A percentile compares a stretch with the other conserved stretches of the same genome.
Conservation (phyloP, 805 yeast species). For the Hanseniaspora pseudoguilliermondii region DNA sequence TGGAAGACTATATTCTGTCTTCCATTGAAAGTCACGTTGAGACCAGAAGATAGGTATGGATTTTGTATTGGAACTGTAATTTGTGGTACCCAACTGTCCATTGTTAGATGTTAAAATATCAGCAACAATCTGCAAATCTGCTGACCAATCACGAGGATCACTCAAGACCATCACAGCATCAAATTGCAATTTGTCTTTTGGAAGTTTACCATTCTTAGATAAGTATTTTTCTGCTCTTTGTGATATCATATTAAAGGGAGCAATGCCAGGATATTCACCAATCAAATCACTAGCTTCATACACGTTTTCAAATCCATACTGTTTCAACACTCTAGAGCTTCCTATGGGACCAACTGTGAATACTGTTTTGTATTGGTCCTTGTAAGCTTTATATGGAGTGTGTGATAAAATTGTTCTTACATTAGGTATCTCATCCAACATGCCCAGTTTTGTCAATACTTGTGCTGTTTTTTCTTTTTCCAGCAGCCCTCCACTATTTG, state of each 20-base stretch:
- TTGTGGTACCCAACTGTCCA: slow-evolving; percentile 52
- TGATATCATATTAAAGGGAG: slow-evolving; percentile 38
- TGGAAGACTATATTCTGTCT: slow-evolving; percentile 64
- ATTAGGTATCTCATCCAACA: slow-evolving; percentile 32
- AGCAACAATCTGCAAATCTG: slow-evolving; percentile 65
- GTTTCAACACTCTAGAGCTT: slow-evolving; percentile 59
- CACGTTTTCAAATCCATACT: slow-evolving; percentile 68
- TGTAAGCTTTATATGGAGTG: slow-evolving; percentile 64
- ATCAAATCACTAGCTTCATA: slow-evolving; percentile 63
- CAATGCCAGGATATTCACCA: slow-evolving; percentile 40
- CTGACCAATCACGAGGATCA: slow-evolving; percentile 80
- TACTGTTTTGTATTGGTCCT: slow-evolving; percentile 44
- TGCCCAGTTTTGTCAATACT: slow-evolving; percentile 27
- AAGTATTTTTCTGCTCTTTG: background rate
- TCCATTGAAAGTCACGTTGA: slow-evolving; percentile 77
- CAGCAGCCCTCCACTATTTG: slow-evolving; percentile 79
- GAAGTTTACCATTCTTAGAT: slow-evolving; percentile 19
- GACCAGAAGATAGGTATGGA: slow-evolving; percentile 64
- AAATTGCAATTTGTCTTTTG: slow-evolving; percentile 38
- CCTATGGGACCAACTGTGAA: slow-evolving; percentile 72
- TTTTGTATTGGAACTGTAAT: slow-evolving; percentile 33
- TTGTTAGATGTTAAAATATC: slow-evolving; percentile 54
- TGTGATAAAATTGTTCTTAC: slow-evolving; percentile 73
- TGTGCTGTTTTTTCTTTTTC: slow-evolving; percentile 50
- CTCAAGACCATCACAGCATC: slow-evolving; percentile 75